A percentile compares a stretch with the other conserved stretches of the same genome.
phyloP scores from a whole-genome alignment of 805 yeast species.

The Kuraishia ogatae region DNA sequence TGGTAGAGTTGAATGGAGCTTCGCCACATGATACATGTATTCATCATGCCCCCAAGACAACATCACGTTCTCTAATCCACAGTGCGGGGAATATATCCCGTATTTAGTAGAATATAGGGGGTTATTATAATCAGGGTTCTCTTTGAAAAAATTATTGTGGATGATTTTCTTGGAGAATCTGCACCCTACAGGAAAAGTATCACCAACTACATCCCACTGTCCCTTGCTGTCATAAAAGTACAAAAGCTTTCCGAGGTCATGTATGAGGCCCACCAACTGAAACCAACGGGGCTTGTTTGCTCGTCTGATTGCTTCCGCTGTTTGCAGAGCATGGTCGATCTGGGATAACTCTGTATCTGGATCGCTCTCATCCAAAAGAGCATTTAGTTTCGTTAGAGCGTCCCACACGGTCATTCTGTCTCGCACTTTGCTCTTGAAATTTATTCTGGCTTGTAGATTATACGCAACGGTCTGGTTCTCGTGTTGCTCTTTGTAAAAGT shows the following conservation, averaged over 20 bases:
- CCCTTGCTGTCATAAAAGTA: constrained; percentile 67
- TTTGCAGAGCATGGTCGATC: constrained; percentile 67
- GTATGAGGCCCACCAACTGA: constrained; percentile 65
- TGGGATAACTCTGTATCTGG: constrained; percentile 72
- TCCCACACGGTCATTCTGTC: constrained; percentile 70
- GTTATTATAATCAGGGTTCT: constrained; percentile 52
- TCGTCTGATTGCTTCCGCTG: constrained; percentile 64
- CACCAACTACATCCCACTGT: constrained; percentile 79
- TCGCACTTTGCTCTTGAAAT: constrained; percentile 58
- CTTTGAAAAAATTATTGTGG: constrained; percentile 48
- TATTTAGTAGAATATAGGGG: constrained; percentile 59
- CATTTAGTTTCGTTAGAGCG: constrained; percentile 52
- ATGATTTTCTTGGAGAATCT: constrained; percentile 51
- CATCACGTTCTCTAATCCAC: constrained; percentile 66
- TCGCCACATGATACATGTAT: constrained; percentile 67
- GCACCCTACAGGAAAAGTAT: constrained; percentile 72
- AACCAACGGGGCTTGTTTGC: constrained; percentile 71
- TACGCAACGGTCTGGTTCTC: constrained; percentile 64
- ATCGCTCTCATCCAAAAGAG: constrained; percentile 60
- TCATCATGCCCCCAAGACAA: constrained; percentile 77
- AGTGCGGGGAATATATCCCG: constrained; percentile 55
- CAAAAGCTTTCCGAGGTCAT: constrained; percentile 60
- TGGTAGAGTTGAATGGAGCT: constrained; percentile 53
- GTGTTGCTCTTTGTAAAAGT: constrained; percentile 62
- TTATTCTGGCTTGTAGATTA: constrained; percentile 62